Percentiles rank a stretch among this genome's conserved stretches.
phyloP scores from a whole-genome alignment of 148 eudicot genomes.

The Rhododendron molle region DNA sequence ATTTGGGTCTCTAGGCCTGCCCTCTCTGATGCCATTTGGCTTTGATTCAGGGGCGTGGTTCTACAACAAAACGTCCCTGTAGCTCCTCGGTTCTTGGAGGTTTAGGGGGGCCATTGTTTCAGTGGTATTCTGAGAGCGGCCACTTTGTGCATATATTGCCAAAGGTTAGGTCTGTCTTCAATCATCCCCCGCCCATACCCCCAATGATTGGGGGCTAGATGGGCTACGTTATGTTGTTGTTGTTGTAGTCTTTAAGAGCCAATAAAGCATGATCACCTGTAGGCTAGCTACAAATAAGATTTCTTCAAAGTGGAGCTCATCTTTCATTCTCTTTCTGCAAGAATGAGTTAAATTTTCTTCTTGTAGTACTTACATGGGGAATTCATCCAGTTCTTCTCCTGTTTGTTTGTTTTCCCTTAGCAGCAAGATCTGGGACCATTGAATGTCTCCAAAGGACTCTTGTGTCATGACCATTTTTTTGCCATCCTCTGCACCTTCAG shows the following conservation, averaged over 20 bases:
- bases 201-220: no score
- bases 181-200: no score
- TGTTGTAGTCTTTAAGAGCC: not conserved
- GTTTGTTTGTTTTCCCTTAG: conserved; percentile 2
- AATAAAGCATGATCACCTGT: not conserved
- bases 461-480: conserved; percentile 66
- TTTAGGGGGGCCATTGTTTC: no score
- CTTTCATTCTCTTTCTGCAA: not conserved
- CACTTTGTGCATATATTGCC: no score
- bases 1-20: no score
- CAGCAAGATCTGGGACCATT: conserved; percentile 51
- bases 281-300: not conserved
- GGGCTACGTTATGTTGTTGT: no score
- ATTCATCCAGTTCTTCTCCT: not conserved
- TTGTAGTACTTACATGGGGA: not conserved
- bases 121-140: no score
- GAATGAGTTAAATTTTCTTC: not conserved
- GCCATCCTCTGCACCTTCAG: conserved; percentile 62
- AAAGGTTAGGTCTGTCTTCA: no score
- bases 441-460: conserved; percentile 40
- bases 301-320: not conserved
- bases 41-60: no score
- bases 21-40: no score
- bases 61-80: no score
- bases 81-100: no score